Base-by-base conservation (phyloP, 208 protist genomes). In the Crithidia bombi region DNA sequence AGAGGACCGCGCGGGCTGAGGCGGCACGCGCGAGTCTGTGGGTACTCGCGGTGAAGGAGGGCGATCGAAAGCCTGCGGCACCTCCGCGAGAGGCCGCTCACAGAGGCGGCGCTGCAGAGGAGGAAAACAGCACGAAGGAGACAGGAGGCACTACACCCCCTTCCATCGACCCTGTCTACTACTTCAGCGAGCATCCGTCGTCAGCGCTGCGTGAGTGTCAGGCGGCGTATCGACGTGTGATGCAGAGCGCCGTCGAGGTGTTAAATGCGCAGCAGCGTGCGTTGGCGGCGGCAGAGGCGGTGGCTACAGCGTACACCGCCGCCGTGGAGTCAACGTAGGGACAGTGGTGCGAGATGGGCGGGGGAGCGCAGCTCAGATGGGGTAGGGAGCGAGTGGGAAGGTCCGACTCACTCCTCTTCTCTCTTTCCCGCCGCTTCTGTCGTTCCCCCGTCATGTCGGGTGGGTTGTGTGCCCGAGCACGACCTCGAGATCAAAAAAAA, bases 181-280 rank as follows among this genome's bases (percentile, higher is more conserved):
- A 75, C 68, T 70, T 89, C 35, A 78, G 77, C 44, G 62, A 57
- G 14, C 41, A 65, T 11, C 83, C 83, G 9, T 89, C 83, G 12
- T 44, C 26, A 21, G 76, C 69, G 19, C 57, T 95, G 65, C 72
- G 76, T 1, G 75, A 77, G 32, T 86, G 83, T 55, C 82, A 86
- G 59, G 44, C 54, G 10, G 54, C 58, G 2, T 95, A 83, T 65
- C 69, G 66, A n/a, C 51, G 41, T 0, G 90, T 84, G 28, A 11
- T 95, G 54, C 39, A 57, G 25, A 46, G 63, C 12, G 79, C 73
- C 38, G 71, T 91, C 23, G 41, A 51, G 5, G 81, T 80, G 3
- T 76, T 61, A n/a, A 64, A 77, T 14, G 80, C 81, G 12, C 90
- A 95, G 75, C 54, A 84, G 43, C 33, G 26, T 1, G 84, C 73